Evolutionary conservation across 345 rosid species (phyloP), one percentile per base, ranked within the genome.

Genomic region (Alliaria petiolata): DNA sequence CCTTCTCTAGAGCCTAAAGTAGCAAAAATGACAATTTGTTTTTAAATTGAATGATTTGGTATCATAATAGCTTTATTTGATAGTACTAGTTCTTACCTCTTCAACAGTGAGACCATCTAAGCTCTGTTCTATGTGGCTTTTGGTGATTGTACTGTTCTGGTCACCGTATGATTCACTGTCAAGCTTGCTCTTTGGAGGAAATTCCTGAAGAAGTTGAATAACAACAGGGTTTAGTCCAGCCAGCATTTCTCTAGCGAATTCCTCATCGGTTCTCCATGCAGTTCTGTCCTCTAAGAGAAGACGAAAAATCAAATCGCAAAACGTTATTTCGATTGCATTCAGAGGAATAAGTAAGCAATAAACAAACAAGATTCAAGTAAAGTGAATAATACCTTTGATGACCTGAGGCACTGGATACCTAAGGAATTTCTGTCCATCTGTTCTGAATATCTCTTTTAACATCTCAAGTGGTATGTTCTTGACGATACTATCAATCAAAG

Each of bases 171-270:
- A n/a, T 22, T 80, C 33, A 0, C 61, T 73, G 67, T 85, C 79
- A 56, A 88, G 87, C 81, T 86, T 88, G 83, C 97, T 91, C 70
- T 14, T 65, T 20, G 88, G 86, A 71, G 97, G 92, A 68, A 88
- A 91, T 31, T 87, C 86, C 77, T 84, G 35, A 66, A 89, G 91
- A 52, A 77, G 83, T 54, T 85, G 72, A 61, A 91, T 87, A 17
- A 76, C 62, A 46, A 86, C 79, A 30, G 91, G 91, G 71, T 91
- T 84, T 9, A 84, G 65, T 0, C 95, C 98, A 49, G 96, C 92
- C 19, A 89, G 79, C 98, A 92, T 89, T 81, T 92, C 89, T 79
- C 98, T 84, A 0, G 83, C 86, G 14, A 92, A 92, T 19, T 92
- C 98, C 39, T 80, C 92, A 74, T 92, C 95, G 0, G 89, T 84